Conservation (phyloP, 1,284 basidiomycete genomes). For the Ceratobasidium sp. region DNA sequence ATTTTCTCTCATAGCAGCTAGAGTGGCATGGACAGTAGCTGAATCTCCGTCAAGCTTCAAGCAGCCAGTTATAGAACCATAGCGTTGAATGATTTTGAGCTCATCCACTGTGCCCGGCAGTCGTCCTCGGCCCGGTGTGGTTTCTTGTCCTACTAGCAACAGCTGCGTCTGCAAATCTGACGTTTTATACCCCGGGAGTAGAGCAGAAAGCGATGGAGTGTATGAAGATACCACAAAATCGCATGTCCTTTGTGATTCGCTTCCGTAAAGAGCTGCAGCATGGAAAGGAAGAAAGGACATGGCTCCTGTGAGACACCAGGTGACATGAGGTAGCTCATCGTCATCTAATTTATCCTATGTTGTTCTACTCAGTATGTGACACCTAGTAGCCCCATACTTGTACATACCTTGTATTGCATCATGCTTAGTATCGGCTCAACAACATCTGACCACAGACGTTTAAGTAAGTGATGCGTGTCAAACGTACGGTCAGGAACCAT, state of each 20-base stretch:
- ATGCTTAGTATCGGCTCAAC: conserved; percentile 31
- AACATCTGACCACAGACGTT: no score
- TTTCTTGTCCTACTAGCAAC: conserved; percentile 16
- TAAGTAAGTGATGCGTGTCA: no score
- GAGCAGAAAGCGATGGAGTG: conserved; percentile 44
- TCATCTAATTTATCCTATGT: neutral
- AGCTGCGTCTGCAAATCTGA: neutral
- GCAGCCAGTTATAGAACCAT: neutral
- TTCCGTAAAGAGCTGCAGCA: conserved; percentile 45
- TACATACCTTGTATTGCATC: neutral
- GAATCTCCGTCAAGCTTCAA: neutral
- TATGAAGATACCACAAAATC: conserved; percentile 47
- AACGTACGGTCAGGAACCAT: no score
- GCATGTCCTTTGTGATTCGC: conserved; percentile 27
- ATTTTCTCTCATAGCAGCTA: neutral
- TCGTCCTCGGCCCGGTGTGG: neutral
- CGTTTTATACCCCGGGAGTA: no score
- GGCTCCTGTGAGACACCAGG: conserved; percentile 42
- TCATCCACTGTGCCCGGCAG: neutral
- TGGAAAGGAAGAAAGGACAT: conserved; percentile 46
- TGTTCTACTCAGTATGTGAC: neutral
- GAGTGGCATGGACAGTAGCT: neutral
- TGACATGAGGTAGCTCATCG: conserved; percentile 40
- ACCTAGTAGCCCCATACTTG: neutral
- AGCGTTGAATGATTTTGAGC: neutral